Percentiles rank a stretch among this genome's conserved stretches.
Conservation (phyloP, 2,329 filamentous ascomycete species). For the Cladosporium sp. region DNA sequence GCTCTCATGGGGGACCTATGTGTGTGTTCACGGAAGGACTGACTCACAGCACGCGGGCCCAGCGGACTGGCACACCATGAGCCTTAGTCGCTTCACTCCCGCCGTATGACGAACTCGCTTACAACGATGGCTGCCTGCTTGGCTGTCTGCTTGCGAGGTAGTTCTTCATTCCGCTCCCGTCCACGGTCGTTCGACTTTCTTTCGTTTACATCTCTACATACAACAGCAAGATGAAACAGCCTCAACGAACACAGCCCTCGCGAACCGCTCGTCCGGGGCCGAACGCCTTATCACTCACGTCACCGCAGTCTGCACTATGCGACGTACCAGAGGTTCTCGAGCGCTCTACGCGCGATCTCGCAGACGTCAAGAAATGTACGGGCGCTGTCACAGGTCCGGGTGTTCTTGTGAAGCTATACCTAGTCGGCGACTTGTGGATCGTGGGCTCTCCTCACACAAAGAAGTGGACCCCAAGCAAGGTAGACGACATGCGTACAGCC, state of each 20-base stretch:
- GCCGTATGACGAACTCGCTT: not conserved
- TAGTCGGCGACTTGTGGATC: conserved; percentile 3
- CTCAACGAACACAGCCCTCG: conserved; percentile 1
- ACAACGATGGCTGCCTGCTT: conserved; percentile 6
- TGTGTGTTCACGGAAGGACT: conserved; percentile 2
- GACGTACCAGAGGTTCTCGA: not conserved
- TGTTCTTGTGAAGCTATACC: conserved; percentile 5
- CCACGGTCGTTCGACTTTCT: not conserved
- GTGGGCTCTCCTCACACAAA: conserved; percentile 4
- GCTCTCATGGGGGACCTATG: not conserved
- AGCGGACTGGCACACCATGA: conserved; percentile 4
- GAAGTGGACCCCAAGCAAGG: not conserved
- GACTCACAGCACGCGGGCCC: conserved; percentile 1
- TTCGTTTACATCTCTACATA: not conserved
- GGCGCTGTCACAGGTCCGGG: not conserved
- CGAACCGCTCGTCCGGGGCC: not conserved
- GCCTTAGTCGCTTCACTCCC: conserved; percentile 1
- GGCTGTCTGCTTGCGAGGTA: not conserved
- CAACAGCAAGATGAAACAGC: not conserved
- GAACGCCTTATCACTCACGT: not conserved
- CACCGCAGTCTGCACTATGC: not conserved
- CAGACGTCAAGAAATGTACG: not conserved
- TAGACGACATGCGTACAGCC: not conserved
- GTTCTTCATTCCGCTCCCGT: conserved; percentile 2
- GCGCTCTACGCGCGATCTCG: not conserved